Evolutionary conservation across 1,139 yeast genomes (phyloP), one percentile per base, ranked within the genome.

Genomic region (Saccharomyces uvarum): DNA sequence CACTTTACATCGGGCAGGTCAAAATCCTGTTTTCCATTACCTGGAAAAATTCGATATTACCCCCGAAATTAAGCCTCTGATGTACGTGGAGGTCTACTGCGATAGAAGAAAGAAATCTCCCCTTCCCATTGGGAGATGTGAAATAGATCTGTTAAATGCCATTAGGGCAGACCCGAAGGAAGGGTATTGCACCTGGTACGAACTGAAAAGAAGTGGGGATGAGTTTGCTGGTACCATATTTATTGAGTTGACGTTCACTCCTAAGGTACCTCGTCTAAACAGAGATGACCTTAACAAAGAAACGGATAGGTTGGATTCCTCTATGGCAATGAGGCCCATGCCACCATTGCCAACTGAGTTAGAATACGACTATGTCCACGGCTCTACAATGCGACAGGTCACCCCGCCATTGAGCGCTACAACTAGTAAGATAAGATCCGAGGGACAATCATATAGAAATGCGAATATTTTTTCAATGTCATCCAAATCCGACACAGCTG

Each of bases 71-170:
- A 79, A 76, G 55, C 87, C 90, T 1, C 59, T 77, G 0, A 70
- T 93, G 70, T 82, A 82, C 59, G 73, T 93, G 1, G 89, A 88
- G 51, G 84, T 89, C 1, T 79, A 91, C 60, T 63, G 67, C 48
- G 98, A 93, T 69, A 96, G 93, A 66, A 86, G 88, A 49, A 90
- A 89, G 63, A 80, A 83, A 64, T 87, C 87, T 47, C 96, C 97
- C 1, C 88, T 89, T 27, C 82, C 95, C 9, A 86, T 93, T 54
- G 96, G 97, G 2, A 88, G 83, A 62, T 77, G 86, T 26, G 88
- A 85, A 54, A 82, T 93, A 48, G 95, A 88, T 66, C 81, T 93
- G 57, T 76, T 86, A 26, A 81, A 83, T 4, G 90, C 90, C 0
- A 82, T 88, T 57, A 77, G 81, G 59, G 77, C 82, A 26, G 77